Evolutionary conservation across 2,329 filamentous ascomycete species (phyloP), one percentile per base, ranked within the genome.

Genomic region (Fusarium sp.): DNA sequence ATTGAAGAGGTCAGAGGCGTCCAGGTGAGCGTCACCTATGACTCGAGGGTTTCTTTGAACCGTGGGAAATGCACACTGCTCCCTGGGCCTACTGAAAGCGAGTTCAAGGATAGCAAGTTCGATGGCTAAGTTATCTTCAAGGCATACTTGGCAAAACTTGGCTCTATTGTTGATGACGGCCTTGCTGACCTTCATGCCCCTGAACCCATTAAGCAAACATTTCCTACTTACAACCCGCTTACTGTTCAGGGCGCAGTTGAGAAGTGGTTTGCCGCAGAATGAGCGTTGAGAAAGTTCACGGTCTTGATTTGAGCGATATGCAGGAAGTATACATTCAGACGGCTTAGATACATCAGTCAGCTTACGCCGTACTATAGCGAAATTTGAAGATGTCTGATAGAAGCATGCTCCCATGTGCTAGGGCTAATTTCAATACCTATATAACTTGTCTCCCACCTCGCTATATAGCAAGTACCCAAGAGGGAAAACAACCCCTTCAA

Each of bases 401-500:
- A 41, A n/a, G 9, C 18, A 41, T n/a, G 16, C 18, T 0, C 0
- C 5, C 1, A 41, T n/a, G 18, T 0, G 10, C 37, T 30, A 30
- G 30, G 30, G 2, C 30, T 30, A 2, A 30, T 30, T 2, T 2
- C 30, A 30, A 30, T 30, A 9, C 30, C 30, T 30, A 7, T 43
- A 11, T 20, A 20, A 4, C 41, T 8, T 20, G 11, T 5, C 39
- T 43, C 8, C 16, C 23, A 27, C 14, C 11, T 48, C 14, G 16
- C 6, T 11, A 18, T 27, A 45, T 16, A 2, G 8, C 45, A 11
- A 50, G 9, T 27, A 9, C 0, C 45, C 16, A 50, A 18, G 4
- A 3, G 23, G 11, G 14, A 48, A 50, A 50, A 2, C 8, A 48
- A 48, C 16, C 35, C 37, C 37, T 18, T 16, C 37, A 39, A 39